Evolutionary conservation across 306 rosid genomes (phyloP), one percentile per base, ranked within the genome.

Genomic region (Mucuna pruriens): DNA sequence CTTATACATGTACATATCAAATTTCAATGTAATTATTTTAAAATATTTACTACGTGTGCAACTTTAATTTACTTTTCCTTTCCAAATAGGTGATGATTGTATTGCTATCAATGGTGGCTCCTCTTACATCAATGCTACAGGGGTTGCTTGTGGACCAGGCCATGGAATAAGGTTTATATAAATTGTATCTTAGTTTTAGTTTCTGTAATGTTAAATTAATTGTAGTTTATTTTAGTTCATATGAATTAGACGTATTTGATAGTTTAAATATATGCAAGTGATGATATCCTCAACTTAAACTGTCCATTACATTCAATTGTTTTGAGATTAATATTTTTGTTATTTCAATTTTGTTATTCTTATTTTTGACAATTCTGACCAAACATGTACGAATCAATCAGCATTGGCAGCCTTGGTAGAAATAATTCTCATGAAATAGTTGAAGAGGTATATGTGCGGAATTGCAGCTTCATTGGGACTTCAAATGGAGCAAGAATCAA

Each of bases 401-500:
- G 90, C 69, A 51, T 86, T 66, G 91, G 91, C 2, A 88, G 92
- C 51, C 86, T 88, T 19, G 92, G 92, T 29, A 3, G 0, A 42
- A 1, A 44, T 60, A 11, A 57, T 0, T 2, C 9, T 3, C 19
- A 10, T 20, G 51, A 58, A 5, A 52, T 15, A 6, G 86, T 79
- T 9, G 80, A 86, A 76, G 83, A 86, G 8, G 25, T 88, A 3
- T 4, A 84, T 15, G 85, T 88, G 2, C 16, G 38, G 0, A 69
- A 84, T 16, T 84, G 88, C 75, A 86, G 0, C 58, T 75, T 84
- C 77, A 71, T 0, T 0, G 33, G 63, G 0, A 78, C 89, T 1
- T 3, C 25, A 60, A 88, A 88, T 81, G 89, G 85, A 71, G 86
- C 82, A 26, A 81, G 91, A 84, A 86, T 88, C 74, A 88, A 84